These are phyloP conservation scores for Cyclanthera cordifolia DNA, from an alignment of 306 rosid genomes.

Conservation along the genomic window DNA sequence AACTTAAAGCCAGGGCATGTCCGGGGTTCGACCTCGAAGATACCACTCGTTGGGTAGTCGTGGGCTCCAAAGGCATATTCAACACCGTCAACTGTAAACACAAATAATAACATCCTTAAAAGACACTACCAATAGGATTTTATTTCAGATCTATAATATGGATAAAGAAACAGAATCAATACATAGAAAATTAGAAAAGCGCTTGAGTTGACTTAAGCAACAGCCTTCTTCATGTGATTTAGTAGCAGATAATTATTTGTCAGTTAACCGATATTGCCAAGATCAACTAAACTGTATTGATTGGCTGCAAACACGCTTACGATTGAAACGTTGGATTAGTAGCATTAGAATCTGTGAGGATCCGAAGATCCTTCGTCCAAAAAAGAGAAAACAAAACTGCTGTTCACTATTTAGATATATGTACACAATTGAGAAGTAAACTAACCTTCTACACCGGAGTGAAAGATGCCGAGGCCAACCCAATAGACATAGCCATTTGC, in stretches of 20 bases:
- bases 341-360: neutral
- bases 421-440: neutral
- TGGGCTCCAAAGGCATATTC: slow-evolving; percentile 18
- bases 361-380: neutral
- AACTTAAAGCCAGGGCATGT: slow-evolving; percentile 18
- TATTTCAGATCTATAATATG: neutral
- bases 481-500: slow-evolving; percentile 16
- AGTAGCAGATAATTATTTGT: too few species aligned
- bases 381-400: neutral
- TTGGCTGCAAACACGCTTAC: neutral
- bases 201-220: neutral
- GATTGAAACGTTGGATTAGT: neutral
- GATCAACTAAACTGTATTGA: neutral
- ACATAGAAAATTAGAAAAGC: neutral
- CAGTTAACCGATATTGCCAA: neutral
- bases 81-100: slow-evolving; percentile 2
- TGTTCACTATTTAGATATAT: neutral
- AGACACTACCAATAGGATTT: neutral
- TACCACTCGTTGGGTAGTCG: slow-evolving; percentile 11
- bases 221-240: neutral
- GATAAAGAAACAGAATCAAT: neutral
- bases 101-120: neutral
- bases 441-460: slow-evolving; percentile 15
- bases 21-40: slow-evolving; percentile 17
- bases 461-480: slow-evolving; percentile 17